Conservation (phyloP, 257 asterid genomes). For the Gentiana straminea region DNA sequence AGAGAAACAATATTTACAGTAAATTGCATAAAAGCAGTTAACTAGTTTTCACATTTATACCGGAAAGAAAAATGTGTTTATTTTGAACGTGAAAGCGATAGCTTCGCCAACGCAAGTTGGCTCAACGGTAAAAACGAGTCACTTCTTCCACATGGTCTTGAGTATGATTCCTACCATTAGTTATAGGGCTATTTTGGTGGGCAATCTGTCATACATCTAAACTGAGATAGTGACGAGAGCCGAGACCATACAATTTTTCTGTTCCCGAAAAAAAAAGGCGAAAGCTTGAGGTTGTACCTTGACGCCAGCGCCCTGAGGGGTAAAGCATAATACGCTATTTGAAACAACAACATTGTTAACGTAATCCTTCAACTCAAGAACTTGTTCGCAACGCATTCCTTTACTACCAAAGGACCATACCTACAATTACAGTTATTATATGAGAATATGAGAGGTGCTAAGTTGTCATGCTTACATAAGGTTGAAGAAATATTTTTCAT, state of each 20-base stretch:
- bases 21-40: too few relatives aligned
- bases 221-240: too few relatives aligned
- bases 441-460: not conserved
- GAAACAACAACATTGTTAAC: constrained; percentile 50
- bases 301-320: constrained; percentile 80
- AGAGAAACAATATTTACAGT: not conserved
- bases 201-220: too few relatives aligned
- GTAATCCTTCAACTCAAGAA: constrained; percentile 72
- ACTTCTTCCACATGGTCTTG: too few relatives aligned
- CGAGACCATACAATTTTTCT: constrained; percentile 26
- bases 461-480: not conserved
- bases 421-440: constrained; percentile 20
- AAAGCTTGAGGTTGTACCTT: constrained; percentile 30
- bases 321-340: constrained; percentile 53
- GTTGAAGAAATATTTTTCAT: constrained; percentile 2
- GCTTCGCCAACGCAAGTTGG: too few relatives aligned
- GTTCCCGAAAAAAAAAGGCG: constrained; percentile 41
- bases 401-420: constrained; percentile 51
- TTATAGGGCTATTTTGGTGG: too few relatives aligned
- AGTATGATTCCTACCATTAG: too few relatives aligned
- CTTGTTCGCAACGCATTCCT: constrained; percentile 51
- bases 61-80: too few relatives aligned
- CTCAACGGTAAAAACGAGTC: too few relatives aligned
- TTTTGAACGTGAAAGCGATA: too few relatives aligned
- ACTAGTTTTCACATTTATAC: too few relatives aligned